Conservation (phyloP, 2,329 filamentous ascomycete genomes). For the Alternaria gaisen region DNA sequence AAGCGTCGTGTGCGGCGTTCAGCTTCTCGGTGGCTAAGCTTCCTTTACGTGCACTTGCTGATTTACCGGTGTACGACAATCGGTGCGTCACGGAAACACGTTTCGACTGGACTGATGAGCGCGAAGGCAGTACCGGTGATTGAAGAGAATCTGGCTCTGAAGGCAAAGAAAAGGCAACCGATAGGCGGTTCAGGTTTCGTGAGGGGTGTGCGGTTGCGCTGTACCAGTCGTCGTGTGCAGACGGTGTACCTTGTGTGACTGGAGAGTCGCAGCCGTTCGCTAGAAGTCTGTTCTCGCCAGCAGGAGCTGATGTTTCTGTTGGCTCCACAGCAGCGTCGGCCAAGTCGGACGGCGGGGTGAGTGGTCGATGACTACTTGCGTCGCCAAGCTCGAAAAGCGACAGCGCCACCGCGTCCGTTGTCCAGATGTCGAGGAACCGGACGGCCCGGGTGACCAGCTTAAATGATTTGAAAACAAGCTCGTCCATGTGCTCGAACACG, state of each 20-base stretch:
- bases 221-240: constrained; percentile 39
- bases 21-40: constrained; percentile 86
- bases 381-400: constrained; percentile 49
- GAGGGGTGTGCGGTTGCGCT: constrained; percentile 40
- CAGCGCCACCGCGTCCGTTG: constrained; percentile 65
- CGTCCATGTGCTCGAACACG: constrained; percentile 81
- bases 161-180: constrained; percentile 50
- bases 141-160: constrained; percentile 49
- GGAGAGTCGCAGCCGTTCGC: constrained; percentile 54
- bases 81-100: constrained; percentile 71
- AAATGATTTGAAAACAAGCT: constrained; percentile 93
- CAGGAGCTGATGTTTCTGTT: constrained; percentile 33
- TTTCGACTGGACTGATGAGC: constrained; percentile 50
- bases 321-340: constrained; percentile 44
- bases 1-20: constrained; percentile 81
- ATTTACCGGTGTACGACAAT: constrained; percentile 76
- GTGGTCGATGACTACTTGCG: constrained; percentile 43
- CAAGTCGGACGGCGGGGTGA: constrained; percentile 51
- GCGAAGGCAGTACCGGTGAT: constrained; percentile 38
- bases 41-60: constrained; percentile 68
- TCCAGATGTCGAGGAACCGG: constrained; percentile 85
- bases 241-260: constrained; percentile 46
- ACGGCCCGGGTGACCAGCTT: constrained; percentile 92
- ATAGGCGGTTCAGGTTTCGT: constrained; percentile 43
- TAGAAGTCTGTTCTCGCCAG: constrained; percentile 46